Conservation (phyloP, 2,329 filamentous ascomycete genomes). For the Ambrosiella xylebori region DNA sequence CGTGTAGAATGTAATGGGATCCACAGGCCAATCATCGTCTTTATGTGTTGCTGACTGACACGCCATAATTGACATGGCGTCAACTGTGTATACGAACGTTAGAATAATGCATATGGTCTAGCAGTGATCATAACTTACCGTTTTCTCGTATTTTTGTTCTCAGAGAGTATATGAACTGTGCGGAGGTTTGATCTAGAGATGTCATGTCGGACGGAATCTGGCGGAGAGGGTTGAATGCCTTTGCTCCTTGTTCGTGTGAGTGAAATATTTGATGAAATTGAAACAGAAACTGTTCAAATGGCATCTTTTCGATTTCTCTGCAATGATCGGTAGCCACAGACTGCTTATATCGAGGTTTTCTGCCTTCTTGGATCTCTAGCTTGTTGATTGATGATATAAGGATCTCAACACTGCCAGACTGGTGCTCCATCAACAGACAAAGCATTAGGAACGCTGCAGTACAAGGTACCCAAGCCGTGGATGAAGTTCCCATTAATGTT, state of each 20-base stretch:
- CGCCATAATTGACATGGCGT: neutral
- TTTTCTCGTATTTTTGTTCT: neutral
- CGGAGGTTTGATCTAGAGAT: neutral
- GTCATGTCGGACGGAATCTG: neutral
- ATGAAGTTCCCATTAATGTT: neutral
- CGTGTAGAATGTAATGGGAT: neutral
- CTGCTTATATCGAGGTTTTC: neutral
- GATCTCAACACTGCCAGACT: conserved; percentile 33
- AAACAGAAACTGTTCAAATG: conserved; percentile 42
- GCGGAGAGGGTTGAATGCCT: conserved; percentile 36
- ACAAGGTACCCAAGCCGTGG: conserved; percentile 36
- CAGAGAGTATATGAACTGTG: neutral
- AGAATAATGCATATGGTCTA: too few species aligned
- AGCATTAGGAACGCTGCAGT: conserved; percentile 38
- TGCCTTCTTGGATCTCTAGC: too few species aligned
- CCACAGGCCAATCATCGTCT: neutral
- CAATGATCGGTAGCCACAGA: conserved; percentile 21
- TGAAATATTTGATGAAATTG: conserved; percentile 44
- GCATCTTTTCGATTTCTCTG: conserved; percentile 37
- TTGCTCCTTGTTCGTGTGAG: conserved; percentile 34
- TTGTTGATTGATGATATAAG: neutral
- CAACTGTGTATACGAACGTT: neutral
- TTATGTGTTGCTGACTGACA: neutral
- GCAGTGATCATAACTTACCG: neutral
- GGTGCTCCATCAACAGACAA: conserved; percentile 41